A percentile compares a stretch with the other conserved stretches of the same genome.
Conservation (phyloP, 1,139 yeast genomes). For the Arxiozyma slooffiae region DNA sequence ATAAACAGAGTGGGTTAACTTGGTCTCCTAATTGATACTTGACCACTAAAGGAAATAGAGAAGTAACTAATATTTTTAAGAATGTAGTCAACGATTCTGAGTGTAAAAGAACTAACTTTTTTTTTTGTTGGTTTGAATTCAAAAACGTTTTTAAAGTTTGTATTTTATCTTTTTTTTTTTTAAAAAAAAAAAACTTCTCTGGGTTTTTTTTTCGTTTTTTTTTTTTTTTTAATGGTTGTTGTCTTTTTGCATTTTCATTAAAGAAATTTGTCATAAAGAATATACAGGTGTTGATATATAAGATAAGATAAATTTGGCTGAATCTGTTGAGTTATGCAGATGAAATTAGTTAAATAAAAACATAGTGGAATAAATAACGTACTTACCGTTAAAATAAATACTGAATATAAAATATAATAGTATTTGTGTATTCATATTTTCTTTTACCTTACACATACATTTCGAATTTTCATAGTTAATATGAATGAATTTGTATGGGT, state of each 20-base stretch:
- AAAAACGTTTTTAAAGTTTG: background rate
- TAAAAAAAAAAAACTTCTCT: background rate
- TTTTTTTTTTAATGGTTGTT: too few species aligned
- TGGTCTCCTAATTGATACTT: background rate
- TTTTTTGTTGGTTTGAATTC: background rate
- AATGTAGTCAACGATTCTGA: too few species aligned
- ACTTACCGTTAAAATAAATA: too few species aligned
- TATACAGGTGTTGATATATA: too few species aligned
- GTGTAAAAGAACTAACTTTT: background rate
- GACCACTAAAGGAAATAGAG: background rate
- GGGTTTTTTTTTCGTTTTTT: too few species aligned
- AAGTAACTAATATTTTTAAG: background rate
- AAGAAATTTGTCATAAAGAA: too few species aligned
- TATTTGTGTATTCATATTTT: background rate
- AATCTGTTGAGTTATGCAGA: too few species aligned
- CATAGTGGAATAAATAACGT: background rate
- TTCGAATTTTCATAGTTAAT: background rate
- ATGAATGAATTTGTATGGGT: constrained; percentile 23
- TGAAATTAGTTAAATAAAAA: too few species aligned
- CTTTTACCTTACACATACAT: background rate
- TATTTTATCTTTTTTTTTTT: too few species aligned
- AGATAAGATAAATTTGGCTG: background rate
- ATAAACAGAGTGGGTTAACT: background rate
- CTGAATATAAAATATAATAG: background rate
- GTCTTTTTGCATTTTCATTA: background rate